Percentiles rank a stretch among this genome's conserved stretches.
These are phyloP conservation scores for Fusarium nisikadoi DNA, from an alignment of 2,329 filamentous ascomycete genomes.

Conservation along the genomic window DNA sequence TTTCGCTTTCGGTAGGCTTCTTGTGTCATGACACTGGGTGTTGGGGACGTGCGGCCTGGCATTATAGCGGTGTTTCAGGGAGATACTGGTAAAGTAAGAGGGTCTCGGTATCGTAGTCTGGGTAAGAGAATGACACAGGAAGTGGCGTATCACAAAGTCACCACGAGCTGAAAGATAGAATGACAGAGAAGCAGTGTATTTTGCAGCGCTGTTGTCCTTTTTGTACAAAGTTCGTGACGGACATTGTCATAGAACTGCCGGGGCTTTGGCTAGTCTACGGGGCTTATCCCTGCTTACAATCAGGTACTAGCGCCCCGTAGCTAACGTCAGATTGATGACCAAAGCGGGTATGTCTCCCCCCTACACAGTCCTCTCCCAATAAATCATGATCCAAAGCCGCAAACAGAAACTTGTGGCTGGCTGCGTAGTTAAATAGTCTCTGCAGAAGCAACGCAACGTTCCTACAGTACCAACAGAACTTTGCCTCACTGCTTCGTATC, in stretches of 20 bases:
- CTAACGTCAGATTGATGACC: constrained; percentile 20
- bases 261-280: background rate
- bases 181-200: background rate
- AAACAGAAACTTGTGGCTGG: background rate
- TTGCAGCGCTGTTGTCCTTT: constrained; percentile 15
- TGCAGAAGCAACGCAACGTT: background rate
- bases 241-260: constrained; percentile 13
- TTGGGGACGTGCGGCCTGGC: constrained; percentile 23
- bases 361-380: background rate
- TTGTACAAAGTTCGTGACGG: constrained; percentile 14
- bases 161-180: background rate
- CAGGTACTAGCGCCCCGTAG: constrained; percentile 21
- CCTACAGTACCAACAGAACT: background rate
- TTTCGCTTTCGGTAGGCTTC: constrained; percentile 26
- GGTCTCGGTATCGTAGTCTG: too few species aligned
- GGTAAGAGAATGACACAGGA: too few species aligned
- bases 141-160: background rate
- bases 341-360: background rate
- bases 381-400: background rate
- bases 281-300: constrained; percentile 16
- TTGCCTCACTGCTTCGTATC: background rate
- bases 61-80: background rate
- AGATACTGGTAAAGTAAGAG: too few species aligned
- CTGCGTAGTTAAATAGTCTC: background rate
- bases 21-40: constrained; percentile 30